Conservation (phyloP, 331 rosid genomes). For the Quercus lobata region DNA sequence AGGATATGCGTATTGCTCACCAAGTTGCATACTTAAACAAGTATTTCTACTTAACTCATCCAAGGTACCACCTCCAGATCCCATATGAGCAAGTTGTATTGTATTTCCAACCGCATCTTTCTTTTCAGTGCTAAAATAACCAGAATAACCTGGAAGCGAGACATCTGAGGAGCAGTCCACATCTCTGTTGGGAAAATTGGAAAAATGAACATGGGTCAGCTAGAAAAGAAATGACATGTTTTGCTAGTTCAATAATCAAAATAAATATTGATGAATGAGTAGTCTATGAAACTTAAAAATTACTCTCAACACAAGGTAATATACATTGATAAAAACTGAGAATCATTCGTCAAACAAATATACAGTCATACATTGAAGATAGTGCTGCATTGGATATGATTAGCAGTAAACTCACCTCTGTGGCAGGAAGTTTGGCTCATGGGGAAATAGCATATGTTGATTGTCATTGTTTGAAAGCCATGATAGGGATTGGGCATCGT, state of each 20-base stretch:
- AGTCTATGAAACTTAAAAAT: neutral
- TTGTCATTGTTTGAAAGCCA: constrained; percentile 57
- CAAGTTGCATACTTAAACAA: constrained; percentile 44
- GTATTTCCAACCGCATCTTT: constrained; percentile 45
- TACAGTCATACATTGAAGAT: neutral
- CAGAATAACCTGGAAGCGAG: constrained; percentile 44
- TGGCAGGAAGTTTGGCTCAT: constrained; percentile 47
- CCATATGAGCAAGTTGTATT: constrained; percentile 37
- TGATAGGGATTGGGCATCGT: constrained; percentile 57
- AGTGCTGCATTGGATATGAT: neutral
- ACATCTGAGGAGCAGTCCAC: constrained; percentile 48
- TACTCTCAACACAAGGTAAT: neutral
- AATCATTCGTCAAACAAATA: neutral
- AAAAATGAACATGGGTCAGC: constrained; percentile 1
- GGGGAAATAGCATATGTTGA: constrained; percentile 41
- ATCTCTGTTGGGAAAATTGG: constrained; percentile 35
- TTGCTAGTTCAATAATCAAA: neutral
- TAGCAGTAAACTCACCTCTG: constrained; percentile 40
- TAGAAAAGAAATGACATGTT: neutral
- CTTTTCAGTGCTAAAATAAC: constrained; percentile 38
- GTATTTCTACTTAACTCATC: constrained; percentile 45
- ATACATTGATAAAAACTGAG: neutral
- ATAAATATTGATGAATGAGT: constrained; percentile 6
- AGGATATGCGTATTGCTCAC: constrained; percentile 53
- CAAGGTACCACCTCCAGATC: constrained; percentile 41